Evolutionary conservation across 2,329 filamentous ascomycete genomes (phyloP).

Genomic region (Fusarium marasasianum): DNA sequence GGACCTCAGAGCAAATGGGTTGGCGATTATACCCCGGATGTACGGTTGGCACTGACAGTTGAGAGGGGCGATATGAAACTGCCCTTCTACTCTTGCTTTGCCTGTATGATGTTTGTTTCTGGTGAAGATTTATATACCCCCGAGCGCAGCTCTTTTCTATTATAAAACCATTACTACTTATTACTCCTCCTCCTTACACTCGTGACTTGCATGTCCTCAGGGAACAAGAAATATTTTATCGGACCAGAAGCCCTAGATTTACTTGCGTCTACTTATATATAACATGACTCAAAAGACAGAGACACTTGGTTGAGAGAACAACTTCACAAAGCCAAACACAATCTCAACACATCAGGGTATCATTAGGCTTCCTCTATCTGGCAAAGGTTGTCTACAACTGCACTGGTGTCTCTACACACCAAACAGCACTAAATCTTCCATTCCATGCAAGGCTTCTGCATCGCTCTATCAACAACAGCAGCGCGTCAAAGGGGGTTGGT

Average conservation of each 20-base stretch:
- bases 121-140: slow-evolving; percentile 57
- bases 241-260: not conserved
- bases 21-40: slow-evolving; percentile 24
- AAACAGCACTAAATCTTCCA: slow-evolving; percentile 25
- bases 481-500: slow-evolving; percentile 1
- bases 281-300: not conserved
- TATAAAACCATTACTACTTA: slow-evolving; percentile 11
- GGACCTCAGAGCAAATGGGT: slow-evolving; percentile 48
- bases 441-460: slow-evolving; percentile 30
- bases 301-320: not conserved
- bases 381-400: slow-evolving; percentile 39
- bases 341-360: slow-evolving; percentile 51
- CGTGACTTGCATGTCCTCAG: not conserved
- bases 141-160: slow-evolving; percentile 33
- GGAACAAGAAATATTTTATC: not conserved
- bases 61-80: slow-evolving; percentile 34
- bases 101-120: slow-evolving; percentile 54
- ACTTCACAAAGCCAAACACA: not conserved
- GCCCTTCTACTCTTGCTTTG: slow-evolving; percentile 14
- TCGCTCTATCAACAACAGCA: slow-evolving; percentile 27
- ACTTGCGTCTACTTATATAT: not conserved
- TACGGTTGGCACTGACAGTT: slow-evolving; percentile 28
- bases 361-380: slow-evolving; percentile 50
- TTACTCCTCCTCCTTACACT: too few relatives aligned
- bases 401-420: slow-evolving; percentile 21